Evolutionary conservation across 2,329 filamentous ascomycete species (phyloP).

Genomic region (Fusarium drepaniforme): DNA sequence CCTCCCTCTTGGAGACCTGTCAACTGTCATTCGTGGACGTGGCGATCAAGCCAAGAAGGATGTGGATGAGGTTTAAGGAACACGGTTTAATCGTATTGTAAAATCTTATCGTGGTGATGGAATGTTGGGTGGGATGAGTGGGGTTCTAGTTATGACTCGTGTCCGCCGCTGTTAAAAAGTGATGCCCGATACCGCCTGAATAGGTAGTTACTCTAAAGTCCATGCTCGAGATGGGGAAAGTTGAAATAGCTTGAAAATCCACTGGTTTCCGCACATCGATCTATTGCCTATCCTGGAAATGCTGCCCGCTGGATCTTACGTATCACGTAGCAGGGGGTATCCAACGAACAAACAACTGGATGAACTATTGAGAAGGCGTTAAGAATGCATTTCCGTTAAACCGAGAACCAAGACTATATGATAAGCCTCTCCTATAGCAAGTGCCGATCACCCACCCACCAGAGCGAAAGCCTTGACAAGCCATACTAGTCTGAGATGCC

Average conservation of each 20-base stretch:
- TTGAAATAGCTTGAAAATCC: background rate
- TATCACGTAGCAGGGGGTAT: background rate
- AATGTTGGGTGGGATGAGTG: background rate
- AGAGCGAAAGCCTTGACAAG: background rate
- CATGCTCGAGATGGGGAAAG: background rate
- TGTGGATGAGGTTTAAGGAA: constrained; percentile 13
- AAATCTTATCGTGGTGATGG: background rate
- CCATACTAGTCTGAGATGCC: background rate
- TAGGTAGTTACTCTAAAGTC: background rate
- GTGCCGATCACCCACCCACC: background rate
- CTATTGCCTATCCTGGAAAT: background rate
- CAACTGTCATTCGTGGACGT: constrained; percentile 52
- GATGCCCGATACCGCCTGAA: background rate
- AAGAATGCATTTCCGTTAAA: background rate
- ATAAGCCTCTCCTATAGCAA: background rate
- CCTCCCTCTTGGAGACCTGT: constrained; percentile 64
- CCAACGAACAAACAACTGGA: background rate
- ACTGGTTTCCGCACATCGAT: background rate
- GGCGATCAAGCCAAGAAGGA: constrained; percentile 5
- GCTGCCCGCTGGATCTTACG: background rate
- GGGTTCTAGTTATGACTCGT: background rate
- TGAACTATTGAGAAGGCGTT: background rate
- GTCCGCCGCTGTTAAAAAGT: background rate
- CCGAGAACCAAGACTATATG: background rate
- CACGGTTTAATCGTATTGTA: background rate